Base-by-base conservation (phyloP, 23 red algal genomes). In the Agarophyton chilense region DNA sequence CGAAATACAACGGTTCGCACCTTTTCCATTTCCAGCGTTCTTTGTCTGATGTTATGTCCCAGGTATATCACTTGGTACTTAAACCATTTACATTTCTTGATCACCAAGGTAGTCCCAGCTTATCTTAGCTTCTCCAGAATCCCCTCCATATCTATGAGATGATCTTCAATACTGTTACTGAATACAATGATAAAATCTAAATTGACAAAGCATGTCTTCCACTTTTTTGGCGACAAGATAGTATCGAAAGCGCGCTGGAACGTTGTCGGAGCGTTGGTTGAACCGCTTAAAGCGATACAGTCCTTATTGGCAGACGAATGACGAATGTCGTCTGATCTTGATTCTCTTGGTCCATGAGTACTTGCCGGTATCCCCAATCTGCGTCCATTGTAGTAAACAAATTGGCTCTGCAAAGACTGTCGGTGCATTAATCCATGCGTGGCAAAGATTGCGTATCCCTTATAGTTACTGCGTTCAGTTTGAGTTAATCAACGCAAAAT, bases 171-270 rank as follows among this genome's bases (percentile, higher is more conserved):
- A 47, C 14, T 17, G 8, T 41, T 44, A 16, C 36, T 44, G 68
- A 36, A 74, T 6, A 74, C 33, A 74, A 39, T 74, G 34, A 74
- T 47, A n/a, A 33, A 7, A 24, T 74, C 22, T 38, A 74, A 24
- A 24, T 45, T 44, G 34, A 46, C 68, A 16, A 24, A 5, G 28
- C 68, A 74, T 6, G 42, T 74, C 36, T 39, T 35, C 68, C 22
- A 85, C 42, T 47, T 85, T 32, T 55, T 13, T 12, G 5, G 18
- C 18, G 81, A 67, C 4, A 73, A 56, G 10, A 85, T 85, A 12
- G 72, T 57, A 70, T 70, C 81, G 29, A 85, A 7, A 26, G 81
- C 81, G 50, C 60, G 9, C 81, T 47, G 81, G 19, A 85, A 85
- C 13, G 81, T 85, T 10, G n/a, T 56, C 35, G 39, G 60, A 25